Base-by-base conservation (phyloP, 1,139 yeast genomes). In the Pichia sp. region DNA sequence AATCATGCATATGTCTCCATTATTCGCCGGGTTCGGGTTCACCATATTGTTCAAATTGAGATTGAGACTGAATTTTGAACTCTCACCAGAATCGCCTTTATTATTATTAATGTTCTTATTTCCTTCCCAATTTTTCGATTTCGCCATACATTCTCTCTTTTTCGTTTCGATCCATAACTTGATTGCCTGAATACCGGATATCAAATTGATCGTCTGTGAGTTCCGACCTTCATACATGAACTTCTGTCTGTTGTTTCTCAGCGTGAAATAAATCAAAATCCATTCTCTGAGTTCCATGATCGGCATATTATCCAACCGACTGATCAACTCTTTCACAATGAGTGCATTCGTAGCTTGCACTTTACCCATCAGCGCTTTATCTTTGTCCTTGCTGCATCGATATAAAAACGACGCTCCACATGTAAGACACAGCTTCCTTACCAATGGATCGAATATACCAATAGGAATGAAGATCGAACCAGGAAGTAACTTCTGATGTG, bases 401-500 rank as follows among this genome's bases (percentile, higher is more conserved):
- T 53, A 54, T 22, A 60, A 34, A 42, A 50, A 61, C 1, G 63
- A 65, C 1, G 64, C 66, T 11, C 76, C 77, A 56, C 74, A 70
- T 12, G 72, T 66, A 35, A 65, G 53, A 30, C 69, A 70, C 6
- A 70, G 59, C 20, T 60, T 62, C 33, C 63, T 58, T 28, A 70
- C 48, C 3, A 67, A 58, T 2, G 57, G 44, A 35, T 70, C 68
- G 14, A 56, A 54, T 7, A 54, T 41, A 2, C 65, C 60, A 11
- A 61, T 57, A 1, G 69, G 70, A 0, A 67, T 56, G 45, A 67
- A 67, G 1, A 68, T 63, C 0, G 72, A 68, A 14, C 61, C 65
- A 0, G 77, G 74, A 3, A 73, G 71, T 5, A 73, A 58, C 18
- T 65, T 56, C 1, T 70, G 67, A 52, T 72, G 77, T 0, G 76